Evolutionary conservation across 2,329 filamentous ascomycete genomes (phyloP).

Genomic region (Colletotrichum paranaense): DNA sequence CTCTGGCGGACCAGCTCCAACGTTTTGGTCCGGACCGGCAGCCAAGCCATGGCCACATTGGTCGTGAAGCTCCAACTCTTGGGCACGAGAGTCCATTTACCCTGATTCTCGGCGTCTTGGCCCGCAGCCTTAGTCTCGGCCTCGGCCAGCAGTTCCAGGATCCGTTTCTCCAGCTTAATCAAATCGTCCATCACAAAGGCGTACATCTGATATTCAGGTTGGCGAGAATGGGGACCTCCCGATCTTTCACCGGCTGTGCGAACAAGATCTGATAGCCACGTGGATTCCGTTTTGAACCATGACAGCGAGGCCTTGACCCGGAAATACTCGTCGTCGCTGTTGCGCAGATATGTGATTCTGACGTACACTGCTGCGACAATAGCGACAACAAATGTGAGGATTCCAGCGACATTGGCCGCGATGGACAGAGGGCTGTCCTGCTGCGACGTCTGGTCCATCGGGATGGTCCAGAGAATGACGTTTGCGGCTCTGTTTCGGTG

Average conservation of each 20-base stretch:
- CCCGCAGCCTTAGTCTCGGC: conserved; percentile 48
- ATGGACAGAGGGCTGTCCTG: conserved; percentile 58
- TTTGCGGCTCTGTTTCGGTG: not conserved
- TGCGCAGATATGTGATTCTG: conserved; percentile 56
- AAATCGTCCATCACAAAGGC: conserved; percentile 60
- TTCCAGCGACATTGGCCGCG: conserved; percentile 55
- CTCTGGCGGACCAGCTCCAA: conserved; percentile 58
- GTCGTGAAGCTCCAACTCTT: conserved; percentile 50
- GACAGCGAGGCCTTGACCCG: conserved; percentile 57
- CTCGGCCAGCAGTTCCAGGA: conserved; percentile 57
- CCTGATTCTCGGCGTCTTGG: conserved; percentile 36
- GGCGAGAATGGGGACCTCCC: conserved; percentile 25
- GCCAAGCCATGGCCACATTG: conserved; percentile 57
- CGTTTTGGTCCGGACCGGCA: conserved; percentile 55
- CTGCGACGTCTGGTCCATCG: conserved; percentile 29
- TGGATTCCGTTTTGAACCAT: conserved; percentile 62
- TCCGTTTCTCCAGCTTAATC: conserved; percentile 53
- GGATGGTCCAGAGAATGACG: not conserved
- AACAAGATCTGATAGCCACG: conserved; percentile 57
- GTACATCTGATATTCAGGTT: conserved; percentile 59
- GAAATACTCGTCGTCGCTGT: conserved; percentile 59
- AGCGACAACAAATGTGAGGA: conserved; percentile 60
- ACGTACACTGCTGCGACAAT: conserved; percentile 56
- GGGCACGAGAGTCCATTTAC: conserved; percentile 51
- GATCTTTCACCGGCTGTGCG: conserved; percentile 38